These are phyloP conservation scores for Pestalotiopsis sp. DNA, from an alignment of 2,329 filamentous ascomycete species.

Conservation along the genomic window DNA sequence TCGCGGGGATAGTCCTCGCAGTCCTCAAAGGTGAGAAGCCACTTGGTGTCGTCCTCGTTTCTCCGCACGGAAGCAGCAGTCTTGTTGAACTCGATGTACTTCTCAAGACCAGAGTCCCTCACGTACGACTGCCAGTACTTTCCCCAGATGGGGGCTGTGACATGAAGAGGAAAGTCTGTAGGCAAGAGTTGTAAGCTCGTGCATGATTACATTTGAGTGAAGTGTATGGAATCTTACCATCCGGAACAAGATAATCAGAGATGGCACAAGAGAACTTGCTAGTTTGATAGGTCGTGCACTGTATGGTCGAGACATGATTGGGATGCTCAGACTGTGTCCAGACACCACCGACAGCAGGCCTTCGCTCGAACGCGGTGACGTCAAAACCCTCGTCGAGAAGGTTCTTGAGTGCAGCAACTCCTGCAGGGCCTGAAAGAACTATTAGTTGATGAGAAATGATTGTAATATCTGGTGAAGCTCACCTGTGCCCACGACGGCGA, in stretches of 20 bases:
- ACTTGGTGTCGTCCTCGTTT: conserved; percentile 1
- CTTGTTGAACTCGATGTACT: conserved; percentile 10
- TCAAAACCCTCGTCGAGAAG: conserved; percentile 6
- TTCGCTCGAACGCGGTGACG: conserved; percentile 1
- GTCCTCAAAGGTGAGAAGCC: not conserved
- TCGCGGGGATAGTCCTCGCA: conserved; percentile 1
- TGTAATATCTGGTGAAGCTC: not conserved
- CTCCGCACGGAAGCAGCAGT: not conserved
- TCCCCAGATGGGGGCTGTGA: not conserved
- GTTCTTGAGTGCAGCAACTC: not conserved
- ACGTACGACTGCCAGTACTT: conserved; percentile 4
- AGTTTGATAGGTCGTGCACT: conserved; percentile 3
- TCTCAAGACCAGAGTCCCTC: not conserved
- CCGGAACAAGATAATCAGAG: conserved; percentile 3
- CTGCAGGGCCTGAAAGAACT: not conserved
- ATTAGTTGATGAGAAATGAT: not conserved
- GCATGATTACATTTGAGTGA: not conserved
- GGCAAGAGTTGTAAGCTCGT: not conserved
- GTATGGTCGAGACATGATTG: not conserved
- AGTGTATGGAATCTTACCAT: not conserved
- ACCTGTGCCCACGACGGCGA: conserved; percentile 3
- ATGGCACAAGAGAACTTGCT: conserved; percentile 5
- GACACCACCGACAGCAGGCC: not conserved
- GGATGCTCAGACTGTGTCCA: not conserved
- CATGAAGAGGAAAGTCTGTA: not conserved